phyloP scores from a whole-genome alignment of 192 early-diverging fungal species.

The Rhizophlyctis rosea region DNA sequence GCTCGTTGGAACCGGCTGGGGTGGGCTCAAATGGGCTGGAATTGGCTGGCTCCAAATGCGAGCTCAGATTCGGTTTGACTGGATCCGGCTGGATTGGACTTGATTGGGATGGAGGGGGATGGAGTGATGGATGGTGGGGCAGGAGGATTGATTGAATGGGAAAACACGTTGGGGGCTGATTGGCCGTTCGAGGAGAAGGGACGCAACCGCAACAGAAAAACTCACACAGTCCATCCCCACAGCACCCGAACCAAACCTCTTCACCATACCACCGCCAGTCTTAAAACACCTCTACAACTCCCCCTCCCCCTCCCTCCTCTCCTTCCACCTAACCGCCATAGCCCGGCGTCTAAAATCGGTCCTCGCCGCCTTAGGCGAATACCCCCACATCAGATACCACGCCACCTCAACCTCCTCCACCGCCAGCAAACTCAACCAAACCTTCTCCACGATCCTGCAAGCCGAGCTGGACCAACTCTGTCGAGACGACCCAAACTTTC shows the following conservation, averaged over 20 bases:
- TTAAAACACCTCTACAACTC: slow-evolving; percentile 45
- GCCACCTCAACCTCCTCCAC: slow-evolving; percentile 20
- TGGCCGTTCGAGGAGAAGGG: no score
- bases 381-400: slow-evolving; percentile 90
- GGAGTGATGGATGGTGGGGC: no score
- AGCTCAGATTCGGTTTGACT: no score
- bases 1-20: no score
- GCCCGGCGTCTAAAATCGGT: slow-evolving; percentile 73
- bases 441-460: slow-evolving; percentile 78
- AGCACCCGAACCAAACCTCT: slow-evolving; percentile 52
- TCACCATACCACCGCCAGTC: slow-evolving; percentile 40
- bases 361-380: slow-evolving; percentile 82
- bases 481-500: slow-evolving; percentile 62
- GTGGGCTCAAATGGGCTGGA: no score
- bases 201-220: no score
- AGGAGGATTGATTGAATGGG: no score
- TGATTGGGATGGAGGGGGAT: no score
- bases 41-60: no score
- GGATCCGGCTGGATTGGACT: no score
- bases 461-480: slow-evolving; percentile 81
- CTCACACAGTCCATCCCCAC: no score
- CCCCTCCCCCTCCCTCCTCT: slow-evolving; percentile 16
- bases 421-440: slow-evolving; percentile 69
- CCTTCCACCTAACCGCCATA: slow-evolving; percentile 13
- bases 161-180: background rate